Percentiles rank a stretch among this genome's conserved stretches.
These are phyloP conservation scores for Citrus reticulata DNA, from an alignment of 345 rosid species.

Conservation along the genomic window DNA sequence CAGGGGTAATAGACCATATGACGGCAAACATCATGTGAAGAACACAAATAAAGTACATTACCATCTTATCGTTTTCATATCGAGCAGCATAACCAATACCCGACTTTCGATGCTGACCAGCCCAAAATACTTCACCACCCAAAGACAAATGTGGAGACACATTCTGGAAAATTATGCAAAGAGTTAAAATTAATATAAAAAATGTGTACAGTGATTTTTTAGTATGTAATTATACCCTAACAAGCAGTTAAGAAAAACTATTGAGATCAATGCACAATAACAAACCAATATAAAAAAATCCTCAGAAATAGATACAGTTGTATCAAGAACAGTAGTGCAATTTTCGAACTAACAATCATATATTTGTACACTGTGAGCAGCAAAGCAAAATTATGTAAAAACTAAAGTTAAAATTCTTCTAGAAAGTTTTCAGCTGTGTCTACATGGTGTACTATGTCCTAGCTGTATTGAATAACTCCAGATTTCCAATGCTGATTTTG, in stretches of 20 bases:
- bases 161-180: constrained; percentile 44
- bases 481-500: neutral
- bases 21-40: neutral
- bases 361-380: neutral
- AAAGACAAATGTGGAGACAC: constrained; percentile 67
- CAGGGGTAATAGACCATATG: neutral
- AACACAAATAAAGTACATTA: constrained; percentile 20
- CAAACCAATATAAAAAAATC: neutral
- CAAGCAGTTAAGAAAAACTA: neutral
- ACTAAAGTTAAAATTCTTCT: neutral
- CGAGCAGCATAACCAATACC: constrained; percentile 96
- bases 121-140: constrained; percentile 97
- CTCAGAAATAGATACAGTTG: neutral
- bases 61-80: constrained; percentile 93
- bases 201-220: neutral
- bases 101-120: constrained; percentile 93
- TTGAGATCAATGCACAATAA: neutral
- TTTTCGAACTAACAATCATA: neutral
- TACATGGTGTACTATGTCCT: neutral
- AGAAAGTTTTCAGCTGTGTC: neutral
- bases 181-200: neutral
- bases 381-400: neutral
- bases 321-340: neutral
- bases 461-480: neutral
- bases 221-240: neutral